phyloP scores from a whole-genome alignment of 129 eudicot species.

The Pseudognaphalium luteoalbum region DNA sequence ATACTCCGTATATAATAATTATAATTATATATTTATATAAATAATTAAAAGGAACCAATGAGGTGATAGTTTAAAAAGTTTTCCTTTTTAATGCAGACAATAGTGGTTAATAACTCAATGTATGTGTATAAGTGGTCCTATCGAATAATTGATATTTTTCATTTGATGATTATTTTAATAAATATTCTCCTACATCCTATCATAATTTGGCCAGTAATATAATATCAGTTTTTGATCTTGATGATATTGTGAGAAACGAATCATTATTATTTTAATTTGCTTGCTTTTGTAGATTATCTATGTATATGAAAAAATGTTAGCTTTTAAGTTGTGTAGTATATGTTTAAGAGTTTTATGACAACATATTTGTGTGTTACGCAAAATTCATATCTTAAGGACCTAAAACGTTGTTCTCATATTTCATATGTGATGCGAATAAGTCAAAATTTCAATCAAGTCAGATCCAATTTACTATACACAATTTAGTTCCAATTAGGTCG shows the following conservation, averaged over 20 bases:
- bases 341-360: too few species aligned
- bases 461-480: too few species aligned
- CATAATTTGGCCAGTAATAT: conserved; percentile 5
- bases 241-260: neutral
- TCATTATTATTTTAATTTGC: neutral
- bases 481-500: too few species aligned
- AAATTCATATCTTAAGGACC: too few species aligned
- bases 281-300: neutral
- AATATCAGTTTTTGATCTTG: too few species aligned
- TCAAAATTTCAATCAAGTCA: too few species aligned
- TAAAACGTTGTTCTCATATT: too few species aligned
- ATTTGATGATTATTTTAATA: neutral
- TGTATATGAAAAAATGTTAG: too few species aligned
- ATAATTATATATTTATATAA: neutral
- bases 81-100: neutral
- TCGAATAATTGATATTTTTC: conserved; percentile 1
- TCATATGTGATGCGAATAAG: too few species aligned
- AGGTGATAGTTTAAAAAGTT: neutral
- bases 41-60: conserved; percentile 2
- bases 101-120: conserved; percentile 2
- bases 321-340: too few species aligned
- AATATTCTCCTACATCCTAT: conserved; percentile 15
- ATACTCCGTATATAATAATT: neutral
- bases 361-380: too few species aligned
- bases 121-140: conserved; percentile 3